Conservation (phyloP, 192 early-diverging fungal species). For the Coemansia sp. region DNA sequence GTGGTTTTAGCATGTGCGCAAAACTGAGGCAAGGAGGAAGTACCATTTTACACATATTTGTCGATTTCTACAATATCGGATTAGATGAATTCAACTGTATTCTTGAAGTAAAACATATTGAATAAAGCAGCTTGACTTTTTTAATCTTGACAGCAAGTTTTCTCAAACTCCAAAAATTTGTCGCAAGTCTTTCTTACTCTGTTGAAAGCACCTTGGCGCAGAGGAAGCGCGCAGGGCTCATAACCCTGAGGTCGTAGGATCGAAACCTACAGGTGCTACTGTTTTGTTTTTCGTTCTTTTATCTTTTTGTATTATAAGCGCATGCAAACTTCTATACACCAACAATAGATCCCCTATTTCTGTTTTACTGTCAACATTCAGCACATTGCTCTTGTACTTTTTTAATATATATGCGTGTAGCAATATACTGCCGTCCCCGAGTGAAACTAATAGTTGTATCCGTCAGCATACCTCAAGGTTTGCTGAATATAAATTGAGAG, state of each 20-base stretch:
- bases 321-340: too few species aligned
- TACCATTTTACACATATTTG: too few species aligned
- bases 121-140: too few species aligned
- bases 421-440: not conserved
- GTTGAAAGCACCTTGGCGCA: conserved; percentile 71
- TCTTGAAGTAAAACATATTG: too few species aligned
- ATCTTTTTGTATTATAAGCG: not conserved
- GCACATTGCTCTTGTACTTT: not conserved
- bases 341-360: not conserved
- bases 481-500: conserved; percentile 2
- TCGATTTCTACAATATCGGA: too few species aligned
- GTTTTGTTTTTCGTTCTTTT: not conserved
- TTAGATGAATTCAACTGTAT: too few species aligned
- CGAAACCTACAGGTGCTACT: conserved; percentile 29
- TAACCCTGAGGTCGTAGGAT: conserved; percentile 78
- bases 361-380: too few species aligned
- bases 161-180: too few species aligned
- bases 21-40: too few species aligned
- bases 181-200: not conserved
- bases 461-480: not conserved
- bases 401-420: not conserved
- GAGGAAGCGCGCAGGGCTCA: conserved; percentile 86
- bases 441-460: too few species aligned
- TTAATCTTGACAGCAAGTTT: too few species aligned
- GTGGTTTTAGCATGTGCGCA: too few species aligned